Evolutionary conservation across 2,329 filamentous ascomycete genomes (phyloP).

Genomic region (Pseudogymnoascus sp.): DNA sequence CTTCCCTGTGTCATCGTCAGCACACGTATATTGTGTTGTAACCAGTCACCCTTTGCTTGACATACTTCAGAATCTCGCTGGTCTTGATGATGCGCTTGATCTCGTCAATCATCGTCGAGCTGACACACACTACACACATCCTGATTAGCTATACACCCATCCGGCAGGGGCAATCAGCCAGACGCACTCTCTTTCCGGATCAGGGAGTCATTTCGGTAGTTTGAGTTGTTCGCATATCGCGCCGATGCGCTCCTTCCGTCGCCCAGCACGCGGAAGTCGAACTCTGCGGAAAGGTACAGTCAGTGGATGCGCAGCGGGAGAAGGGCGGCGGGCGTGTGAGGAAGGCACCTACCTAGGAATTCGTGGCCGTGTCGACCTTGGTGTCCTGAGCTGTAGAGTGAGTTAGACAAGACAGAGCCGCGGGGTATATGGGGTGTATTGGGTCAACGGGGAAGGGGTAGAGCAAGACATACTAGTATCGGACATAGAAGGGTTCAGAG

Average conservation of each 20-base stretch:
- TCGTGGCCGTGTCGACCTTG: conserved; percentile 97
- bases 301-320: conserved; percentile 11
- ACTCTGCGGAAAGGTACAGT: conserved; percentile 55
- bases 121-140: conserved; percentile 74
- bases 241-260: conserved; percentile 91
- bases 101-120: conserved; percentile 80
- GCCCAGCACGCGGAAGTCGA: conserved; percentile 87
- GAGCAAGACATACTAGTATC: conserved; percentile 74
- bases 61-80: conserved; percentile 93
- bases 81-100: conserved; percentile 96
- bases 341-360: conserved; percentile 79
- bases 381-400: conserved; percentile 73
- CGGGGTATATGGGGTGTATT: background rate
- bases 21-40: background rate
- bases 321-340: background rate
- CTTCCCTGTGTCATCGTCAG: conserved; percentile 59
- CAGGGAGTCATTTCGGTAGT: conserved; percentile 96
- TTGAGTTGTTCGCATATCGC: conserved; percentile 98
- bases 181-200: conserved; percentile 97
- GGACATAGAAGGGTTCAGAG: conserved; percentile 76
- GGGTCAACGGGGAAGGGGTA: background rate
- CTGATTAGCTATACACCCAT: background rate
- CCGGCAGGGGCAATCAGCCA: background rate
- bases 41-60: background rate
- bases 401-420: conserved; percentile 18